These are phyloP conservation scores for Tuber brumale DNA, from an alignment of 495 filamentous ascomycete genomes.

Conservation along the genomic window DNA sequence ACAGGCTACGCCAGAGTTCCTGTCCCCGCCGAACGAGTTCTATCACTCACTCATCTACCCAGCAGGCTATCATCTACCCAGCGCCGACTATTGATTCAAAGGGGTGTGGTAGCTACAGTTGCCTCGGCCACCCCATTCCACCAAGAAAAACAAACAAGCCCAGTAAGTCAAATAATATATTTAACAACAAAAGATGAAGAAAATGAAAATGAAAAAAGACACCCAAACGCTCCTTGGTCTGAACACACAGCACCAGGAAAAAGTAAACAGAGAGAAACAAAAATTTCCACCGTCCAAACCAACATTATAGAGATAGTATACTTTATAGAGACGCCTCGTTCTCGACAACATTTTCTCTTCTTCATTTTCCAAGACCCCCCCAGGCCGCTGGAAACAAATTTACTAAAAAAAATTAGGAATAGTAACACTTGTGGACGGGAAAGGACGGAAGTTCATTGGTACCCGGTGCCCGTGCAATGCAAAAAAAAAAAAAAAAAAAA, in stretches of 20 bases:
- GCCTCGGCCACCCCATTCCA: not conserved
- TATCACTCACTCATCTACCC: not conserved
- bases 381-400: not conserved
- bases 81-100: not conserved
- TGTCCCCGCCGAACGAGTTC: not conserved
- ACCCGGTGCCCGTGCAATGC: conserved; percentile 34
- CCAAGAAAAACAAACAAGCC: conserved; percentile 4
- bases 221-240: conserved; percentile 10
- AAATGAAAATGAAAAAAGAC: conserved; percentile 10
- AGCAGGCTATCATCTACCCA: not conserved
- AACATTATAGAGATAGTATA: not conserved
- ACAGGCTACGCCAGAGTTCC: not conserved
- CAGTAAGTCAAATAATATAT: not conserved
- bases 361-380: not conserved
- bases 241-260: conserved; percentile 8
- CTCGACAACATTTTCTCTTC: not conserved
- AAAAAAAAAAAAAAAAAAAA: conserved; percentile 10
- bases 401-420: conserved; percentile 4
- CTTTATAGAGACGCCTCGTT: not conserved
- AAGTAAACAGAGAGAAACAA: conserved; percentile 9
- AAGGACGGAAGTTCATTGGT: conserved; percentile 32
- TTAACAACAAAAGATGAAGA: not conserved
- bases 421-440: not conserved
- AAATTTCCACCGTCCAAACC: not conserved
- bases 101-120: not conserved